Percentiles rank a stretch among this genome's conserved stretches.
phyloP scores from a whole-genome alignment of 2,329 filamentous ascomycete genomes.

The Cyphellophora europaea region DNA sequence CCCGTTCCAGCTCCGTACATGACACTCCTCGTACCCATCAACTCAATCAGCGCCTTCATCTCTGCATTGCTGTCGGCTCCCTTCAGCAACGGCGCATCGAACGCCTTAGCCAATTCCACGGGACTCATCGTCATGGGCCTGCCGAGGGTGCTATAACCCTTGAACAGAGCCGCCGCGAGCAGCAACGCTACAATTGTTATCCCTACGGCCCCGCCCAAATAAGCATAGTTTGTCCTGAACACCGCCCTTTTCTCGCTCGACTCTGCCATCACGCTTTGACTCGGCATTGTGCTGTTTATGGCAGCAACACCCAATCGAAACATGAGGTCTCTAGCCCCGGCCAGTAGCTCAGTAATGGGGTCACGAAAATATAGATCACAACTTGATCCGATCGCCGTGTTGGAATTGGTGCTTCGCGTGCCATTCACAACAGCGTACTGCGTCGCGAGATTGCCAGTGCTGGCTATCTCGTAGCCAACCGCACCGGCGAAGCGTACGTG shows the following conservation, averaged over 20 bases:
- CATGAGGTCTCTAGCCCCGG: conserved; percentile 9
- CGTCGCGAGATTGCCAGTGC: conserved; percentile 2
- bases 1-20: background rate
- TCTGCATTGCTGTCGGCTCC: conserved; percentile 1
- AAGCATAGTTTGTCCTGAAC: background rate
- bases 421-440: conserved; percentile 2
- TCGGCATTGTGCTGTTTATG: conserved; percentile 2
- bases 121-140: conserved; percentile 9
- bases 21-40: background rate
- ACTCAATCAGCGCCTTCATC: conserved; percentile 1
- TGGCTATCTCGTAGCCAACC: conserved; percentile 8
- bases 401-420: conserved; percentile 1
- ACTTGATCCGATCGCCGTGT: background rate
- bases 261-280: background rate
- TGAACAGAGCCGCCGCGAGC: conserved; percentile 7
- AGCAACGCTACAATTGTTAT: conserved; percentile 2
- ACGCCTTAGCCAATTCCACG: conserved; percentile 13
- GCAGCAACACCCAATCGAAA: conserved; percentile 9
- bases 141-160: conserved; percentile 11
- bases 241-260: background rate
- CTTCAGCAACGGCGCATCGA: conserved; percentile 8
- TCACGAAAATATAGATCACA: conserved; percentile 7
- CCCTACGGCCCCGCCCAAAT: background rate
- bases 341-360: conserved; percentile 9
- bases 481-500: conserved; percentile 7